Conservation (phyloP, 2,329 filamentous ascomycete genomes). For the Escovopsis sp. region DNA sequence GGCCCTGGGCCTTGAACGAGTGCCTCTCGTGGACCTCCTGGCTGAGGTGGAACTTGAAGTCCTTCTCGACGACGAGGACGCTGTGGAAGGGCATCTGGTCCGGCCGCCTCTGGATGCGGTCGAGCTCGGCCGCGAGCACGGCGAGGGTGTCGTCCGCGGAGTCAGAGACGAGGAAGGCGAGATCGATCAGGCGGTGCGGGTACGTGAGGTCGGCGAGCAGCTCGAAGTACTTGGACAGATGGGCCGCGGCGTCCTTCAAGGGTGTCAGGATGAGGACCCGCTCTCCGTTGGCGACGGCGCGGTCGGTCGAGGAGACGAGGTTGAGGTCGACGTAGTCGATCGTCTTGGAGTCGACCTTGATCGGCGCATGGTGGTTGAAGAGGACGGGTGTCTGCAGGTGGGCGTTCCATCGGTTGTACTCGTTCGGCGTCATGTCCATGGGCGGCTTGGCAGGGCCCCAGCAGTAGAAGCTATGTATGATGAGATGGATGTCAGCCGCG, state of each 20-base stretch:
- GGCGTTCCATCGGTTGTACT: slow-evolving; percentile 76
- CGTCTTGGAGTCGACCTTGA: slow-evolving; percentile 66
- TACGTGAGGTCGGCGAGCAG: slow-evolving; percentile 81
- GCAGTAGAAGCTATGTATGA: slow-evolving; percentile 68
- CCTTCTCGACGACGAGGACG: slow-evolving; percentile 74
- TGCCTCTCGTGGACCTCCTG: slow-evolving; percentile 76
- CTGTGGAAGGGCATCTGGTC: slow-evolving; percentile 76
- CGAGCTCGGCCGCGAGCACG: slow-evolving; percentile 69
- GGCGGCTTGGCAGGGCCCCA: slow-evolving; percentile 92
- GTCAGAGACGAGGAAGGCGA: slow-evolving; percentile 89
- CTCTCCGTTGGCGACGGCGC: slow-evolving; percentile 69
- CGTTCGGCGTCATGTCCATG: slow-evolving; percentile 86
- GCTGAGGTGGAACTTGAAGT: slow-evolving; percentile 63
- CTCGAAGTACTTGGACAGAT: slow-evolving; percentile 84
- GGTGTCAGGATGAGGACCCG: slow-evolving; percentile 84
- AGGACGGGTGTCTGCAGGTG: slow-evolving; percentile 86
- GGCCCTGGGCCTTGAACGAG: slow-evolving; percentile 73
- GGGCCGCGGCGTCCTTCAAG: slow-evolving; percentile 71
- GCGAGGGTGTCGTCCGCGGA: slow-evolving; percentile 82
- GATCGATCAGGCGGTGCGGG: slow-evolving; percentile 85
- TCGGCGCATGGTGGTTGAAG: slow-evolving; percentile 85
- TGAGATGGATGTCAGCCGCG: slow-evolving; percentile 3
- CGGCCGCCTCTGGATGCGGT: slow-evolving; percentile 68
- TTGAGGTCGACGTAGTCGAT: slow-evolving; percentile 79
- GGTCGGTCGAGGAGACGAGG: slow-evolving; percentile 60